Percentiles rank a stretch among this genome's conserved stretches.
phyloP scores from a whole-genome alignment of 306 rosid genomes.

The Potentilla sterilis region DNA sequence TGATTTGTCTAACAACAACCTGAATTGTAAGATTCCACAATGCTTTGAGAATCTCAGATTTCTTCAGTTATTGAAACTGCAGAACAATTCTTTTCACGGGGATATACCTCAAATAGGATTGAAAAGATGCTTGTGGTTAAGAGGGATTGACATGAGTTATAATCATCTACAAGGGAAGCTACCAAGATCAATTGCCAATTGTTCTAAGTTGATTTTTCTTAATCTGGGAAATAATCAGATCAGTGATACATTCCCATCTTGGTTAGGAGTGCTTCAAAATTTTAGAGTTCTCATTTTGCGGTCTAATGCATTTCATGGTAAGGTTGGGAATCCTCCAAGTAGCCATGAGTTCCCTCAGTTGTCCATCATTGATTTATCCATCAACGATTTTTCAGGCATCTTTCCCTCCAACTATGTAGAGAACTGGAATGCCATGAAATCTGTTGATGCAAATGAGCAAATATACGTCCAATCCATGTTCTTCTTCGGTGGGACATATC shows the following conservation, averaged over 20 bases:
- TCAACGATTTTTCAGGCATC: constrained; percentile 14
- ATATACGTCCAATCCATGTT: not conserved
- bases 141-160: constrained; percentile 5
- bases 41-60: constrained; percentile 18
- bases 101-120: constrained; percentile 3
- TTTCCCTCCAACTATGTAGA: constrained; percentile 14
- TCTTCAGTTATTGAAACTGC: not conserved
- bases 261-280: constrained; percentile 33
- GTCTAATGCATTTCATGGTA: constrained; percentile 26
- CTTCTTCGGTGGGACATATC: not conserved
- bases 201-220: constrained; percentile 3
- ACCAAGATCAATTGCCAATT: constrained; percentile 11
- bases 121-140: not conserved
- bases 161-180: constrained; percentile 10
- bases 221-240: constrained; percentile 18
- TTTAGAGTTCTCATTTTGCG: constrained; percentile 16
- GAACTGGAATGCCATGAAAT: constrained; percentile 19
- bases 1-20: constrained; percentile 12
- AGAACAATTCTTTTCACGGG: constrained; percentile 3
- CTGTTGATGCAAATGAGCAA: not conserved
- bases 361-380: constrained; percentile 22
- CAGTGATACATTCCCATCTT: constrained; percentile 37
- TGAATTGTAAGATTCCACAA: constrained; percentile 14
- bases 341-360: constrained; percentile 9
- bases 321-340: not conserved